Conservation (phyloP, 1,139 yeast species). For the Taphrina confusa region DNA sequence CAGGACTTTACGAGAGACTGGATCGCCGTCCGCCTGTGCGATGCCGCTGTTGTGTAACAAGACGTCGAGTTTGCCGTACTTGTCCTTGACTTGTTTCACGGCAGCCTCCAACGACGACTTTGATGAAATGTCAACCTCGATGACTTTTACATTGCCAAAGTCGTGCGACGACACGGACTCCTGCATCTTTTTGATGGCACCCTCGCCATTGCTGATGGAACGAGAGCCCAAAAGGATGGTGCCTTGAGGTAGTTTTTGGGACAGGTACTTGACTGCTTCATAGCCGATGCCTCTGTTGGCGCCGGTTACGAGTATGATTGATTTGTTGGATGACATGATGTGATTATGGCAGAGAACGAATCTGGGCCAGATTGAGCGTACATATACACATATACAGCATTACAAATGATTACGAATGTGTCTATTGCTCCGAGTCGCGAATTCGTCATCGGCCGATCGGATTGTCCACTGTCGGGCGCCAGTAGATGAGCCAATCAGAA, state of each 20-base stretch:
- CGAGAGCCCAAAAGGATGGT: slow-evolving; percentile 7
- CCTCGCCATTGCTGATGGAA: slow-evolving; percentile 1
- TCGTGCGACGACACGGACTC: neutral
- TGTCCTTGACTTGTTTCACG: neutral
- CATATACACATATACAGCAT: too few relatives aligned
- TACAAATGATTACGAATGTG: neutral
- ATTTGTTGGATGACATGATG: neutral
- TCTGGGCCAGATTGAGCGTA: too few relatives aligned
- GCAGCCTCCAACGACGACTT: neutral
- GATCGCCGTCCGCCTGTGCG: slow-evolving; percentile 4
- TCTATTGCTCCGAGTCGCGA: neutral
- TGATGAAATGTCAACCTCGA: neutral
- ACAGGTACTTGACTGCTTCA: neutral
- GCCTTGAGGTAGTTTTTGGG: slow-evolving; percentile 3
- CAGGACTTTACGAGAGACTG: neutral
- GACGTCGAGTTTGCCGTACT: slow-evolving; percentile 12
- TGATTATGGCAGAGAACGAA: too few relatives aligned
- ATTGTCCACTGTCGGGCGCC: too few relatives aligned
- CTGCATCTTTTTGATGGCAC: slow-evolving; percentile 1
- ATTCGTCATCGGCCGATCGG: too few relatives aligned
- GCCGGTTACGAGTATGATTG: neutral
- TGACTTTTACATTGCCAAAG: neutral
- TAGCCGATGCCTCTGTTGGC: slow-evolving; percentile 6
- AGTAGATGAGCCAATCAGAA: too few relatives aligned
- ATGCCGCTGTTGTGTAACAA: slow-evolving; percentile 10